Evolutionary conservation across 805 yeast genomes (phyloP), one percentile per base, ranked within the genome.

Genomic region (Nematodospora valgi): DNA sequence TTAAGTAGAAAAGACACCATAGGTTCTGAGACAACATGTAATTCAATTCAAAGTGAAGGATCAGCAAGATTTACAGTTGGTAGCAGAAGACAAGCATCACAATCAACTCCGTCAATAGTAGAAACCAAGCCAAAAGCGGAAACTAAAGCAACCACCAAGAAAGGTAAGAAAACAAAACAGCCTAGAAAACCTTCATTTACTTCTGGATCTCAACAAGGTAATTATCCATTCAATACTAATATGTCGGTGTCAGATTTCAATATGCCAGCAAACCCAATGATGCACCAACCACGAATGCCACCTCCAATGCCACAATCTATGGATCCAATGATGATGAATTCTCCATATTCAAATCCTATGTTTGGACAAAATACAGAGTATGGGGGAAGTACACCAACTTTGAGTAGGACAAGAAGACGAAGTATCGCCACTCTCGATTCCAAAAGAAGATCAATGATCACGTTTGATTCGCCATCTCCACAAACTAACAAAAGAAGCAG

Each of bases 11-110:
- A 30, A 4, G 35, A 39, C 10, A 35, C 49, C 4, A 18, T 31
- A 12, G 31, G 35, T 4, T 48, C 52, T 4, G 36, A 27, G 40
- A 41, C 43, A 6, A 34, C 42, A 8, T 48, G 42, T 43, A 48
- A 51, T 36, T 59, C 65, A 8, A 49, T 61, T 37, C 62, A 58
- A 38, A 58, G 65, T 37, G 60, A 34, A 22, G 38, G 40, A 12
- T 27, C 43, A 11, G 33, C 23, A 6, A 40, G 29, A 20, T 32
- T 40, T 16, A 19, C 18, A 5, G 41, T 38, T 12, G 38, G 37
- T 2, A 10, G 13, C n/a, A 21, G 22, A 27, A 33, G 13, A 9
- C 28, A 16, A 16, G 24, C 24, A 12, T 12, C 24, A n/a, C n/a
- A n/a, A n/a, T n/a, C n/a, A 11, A 22, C 24, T 12, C 24, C 11